A percentile compares a stretch with the other conserved stretches of the same genome.
Conservation (phyloP, 768 basidiomycete species). For the Amanita fuliginea region DNA sequence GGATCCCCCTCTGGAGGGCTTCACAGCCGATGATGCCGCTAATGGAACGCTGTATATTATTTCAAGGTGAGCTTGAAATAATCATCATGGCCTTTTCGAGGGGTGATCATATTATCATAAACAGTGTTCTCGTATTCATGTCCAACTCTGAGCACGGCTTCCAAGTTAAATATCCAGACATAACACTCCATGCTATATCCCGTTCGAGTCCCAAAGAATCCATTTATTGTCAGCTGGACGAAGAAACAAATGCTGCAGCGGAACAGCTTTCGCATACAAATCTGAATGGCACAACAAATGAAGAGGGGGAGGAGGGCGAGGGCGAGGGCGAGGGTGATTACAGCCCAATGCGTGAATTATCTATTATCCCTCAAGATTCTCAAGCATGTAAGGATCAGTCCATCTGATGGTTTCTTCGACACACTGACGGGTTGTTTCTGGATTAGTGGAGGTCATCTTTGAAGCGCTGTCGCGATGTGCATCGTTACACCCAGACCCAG, state of each 20-base stretch:
- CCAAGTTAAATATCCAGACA: slow-evolving; percentile 77
- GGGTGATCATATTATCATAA: not conserved
- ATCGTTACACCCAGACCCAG: slow-evolving; percentile 67
- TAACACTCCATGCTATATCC: slow-evolving; percentile 90
- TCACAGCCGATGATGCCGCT: slow-evolving; percentile 36
- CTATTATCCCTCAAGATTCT: slow-evolving; percentile 53
- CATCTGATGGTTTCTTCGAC: not conserved
- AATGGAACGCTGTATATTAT: slow-evolving; percentile 74
- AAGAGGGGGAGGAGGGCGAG: slow-evolving; percentile 5
- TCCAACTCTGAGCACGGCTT: slow-evolving; percentile 62
- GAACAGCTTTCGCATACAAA: slow-evolving; percentile 1
- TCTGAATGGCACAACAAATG: slow-evolving; percentile 14
- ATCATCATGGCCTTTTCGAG: not conserved
- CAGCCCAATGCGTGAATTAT: slow-evolving; percentile 64
- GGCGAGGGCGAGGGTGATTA: slow-evolving; percentile 12
- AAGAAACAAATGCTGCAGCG: slow-evolving; percentile 24
- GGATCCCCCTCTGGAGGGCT: slow-evolving; percentile 57
- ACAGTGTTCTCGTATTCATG: slow-evolving; percentile 67
- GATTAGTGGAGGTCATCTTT: slow-evolving; percentile 72
- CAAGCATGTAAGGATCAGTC: slow-evolving; percentile 39
- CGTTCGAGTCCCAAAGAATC: slow-evolving; percentile 54
- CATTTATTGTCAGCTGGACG: slow-evolving; percentile 93
- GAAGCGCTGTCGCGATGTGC: slow-evolving; percentile 81
- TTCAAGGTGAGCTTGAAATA: slow-evolving; percentile 50
- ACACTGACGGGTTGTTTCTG: not conserved